Evolutionary conservation across 164 flowering plant species (phyloP).

Genomic region (Magnolia officinalis): DNA sequence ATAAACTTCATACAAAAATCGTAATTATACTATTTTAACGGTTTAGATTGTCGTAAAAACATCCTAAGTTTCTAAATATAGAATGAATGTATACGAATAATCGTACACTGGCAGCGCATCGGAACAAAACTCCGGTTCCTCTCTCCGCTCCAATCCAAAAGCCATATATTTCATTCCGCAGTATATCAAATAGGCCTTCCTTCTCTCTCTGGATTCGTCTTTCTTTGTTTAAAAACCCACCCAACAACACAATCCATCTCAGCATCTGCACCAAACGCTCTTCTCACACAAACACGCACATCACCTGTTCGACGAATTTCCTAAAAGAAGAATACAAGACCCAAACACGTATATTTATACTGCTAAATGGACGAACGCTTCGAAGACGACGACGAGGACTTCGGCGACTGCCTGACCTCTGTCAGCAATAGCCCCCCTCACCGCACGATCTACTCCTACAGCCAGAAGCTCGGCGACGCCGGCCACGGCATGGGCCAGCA

Average conservation of each 20-base stretch:
- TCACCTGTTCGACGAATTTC: not conserved
- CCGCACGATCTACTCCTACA: conserved; percentile 44
- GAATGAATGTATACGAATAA: not conserved
- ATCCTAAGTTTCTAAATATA: too few relatives aligned
- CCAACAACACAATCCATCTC: not conserved
- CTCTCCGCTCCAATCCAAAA: not conserved
- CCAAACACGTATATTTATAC: not conserved
- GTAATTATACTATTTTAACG: too few relatives aligned
- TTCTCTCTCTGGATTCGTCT: not conserved
- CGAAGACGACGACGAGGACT: conserved; percentile 8
- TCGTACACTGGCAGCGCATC: not conserved
- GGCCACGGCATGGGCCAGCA: conserved; percentile 21
- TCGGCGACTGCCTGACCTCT: conserved; percentile 25
- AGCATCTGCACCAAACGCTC: not conserved
- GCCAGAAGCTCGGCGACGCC: conserved; percentile 53
- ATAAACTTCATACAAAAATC: too few relatives aligned
- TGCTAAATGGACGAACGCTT: not conserved
- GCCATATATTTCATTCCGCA: not conserved
- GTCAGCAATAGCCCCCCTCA: conserved; percentile 15
- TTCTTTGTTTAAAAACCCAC: not conserved
- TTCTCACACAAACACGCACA: not conserved
- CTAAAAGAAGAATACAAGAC: not conserved
- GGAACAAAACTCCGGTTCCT: not conserved
- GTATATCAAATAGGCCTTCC: not conserved
- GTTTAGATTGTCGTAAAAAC: too few relatives aligned